These are phyloP conservation scores for Paracorniculantispora psalliotae DNA, from an alignment of 2,329 filamentous ascomycete genomes.

Conservation along the genomic window DNA sequence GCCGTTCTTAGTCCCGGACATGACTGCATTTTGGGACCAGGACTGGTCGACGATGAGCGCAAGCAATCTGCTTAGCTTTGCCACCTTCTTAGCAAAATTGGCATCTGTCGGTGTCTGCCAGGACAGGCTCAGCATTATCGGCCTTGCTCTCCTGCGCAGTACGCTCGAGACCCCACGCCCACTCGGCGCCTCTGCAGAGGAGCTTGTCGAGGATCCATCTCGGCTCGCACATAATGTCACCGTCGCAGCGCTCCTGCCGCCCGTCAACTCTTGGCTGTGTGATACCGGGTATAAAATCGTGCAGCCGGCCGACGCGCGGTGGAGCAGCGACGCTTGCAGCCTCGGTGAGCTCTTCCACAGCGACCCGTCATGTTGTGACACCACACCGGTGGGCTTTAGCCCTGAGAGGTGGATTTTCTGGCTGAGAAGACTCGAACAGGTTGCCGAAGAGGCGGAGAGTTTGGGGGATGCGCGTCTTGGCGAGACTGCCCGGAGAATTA, in stretches of 20 bases:
- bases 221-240: not conserved
- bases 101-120: not conserved
- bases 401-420: constrained; percentile 2
- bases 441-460: not conserved
- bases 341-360: not conserved
- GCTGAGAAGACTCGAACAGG: not conserved
- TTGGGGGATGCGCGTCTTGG: not conserved
- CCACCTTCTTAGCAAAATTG: not conserved
- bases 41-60: not conserved
- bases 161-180: not conserved
- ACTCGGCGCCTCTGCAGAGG: not conserved
- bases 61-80: not conserved
- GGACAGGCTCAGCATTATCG: not conserved
- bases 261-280: not conserved
- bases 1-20: not conserved
- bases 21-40: not conserved
- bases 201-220: not conserved
- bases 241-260: not conserved
- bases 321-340: not conserved
- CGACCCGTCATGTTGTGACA: not conserved
- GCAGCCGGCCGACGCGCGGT: not conserved
- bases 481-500: not conserved
- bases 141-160: not conserved
- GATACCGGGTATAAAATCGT: not conserved
- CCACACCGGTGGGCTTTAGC: not conserved